Base-by-base conservation (phyloP, 169 alveolate genomes). In the Cryptosporidium canis region DNA sequence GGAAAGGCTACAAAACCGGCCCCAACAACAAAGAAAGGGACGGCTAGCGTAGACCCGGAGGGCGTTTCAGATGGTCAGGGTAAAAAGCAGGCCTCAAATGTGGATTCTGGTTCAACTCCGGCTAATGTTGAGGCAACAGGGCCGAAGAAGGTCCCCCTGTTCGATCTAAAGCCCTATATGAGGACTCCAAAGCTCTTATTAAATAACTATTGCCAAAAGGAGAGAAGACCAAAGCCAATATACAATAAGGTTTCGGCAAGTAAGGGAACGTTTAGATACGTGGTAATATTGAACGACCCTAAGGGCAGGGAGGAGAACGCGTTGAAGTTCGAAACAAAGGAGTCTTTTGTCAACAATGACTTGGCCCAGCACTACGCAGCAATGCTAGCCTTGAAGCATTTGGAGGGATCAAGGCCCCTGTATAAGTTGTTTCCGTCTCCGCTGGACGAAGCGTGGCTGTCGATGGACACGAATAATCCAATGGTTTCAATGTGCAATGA, bases 111-210 rank as follows among this genome's bases (percentile, higher is more conserved):
- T 51, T 51, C 11, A 14, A 16, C 16, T 3, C 35, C 5, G 2
- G 1, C 35, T 21, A 51, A 51, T 1, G 63, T 3, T 3, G 83
- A 41, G 21, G 66, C 6, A 3, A 55, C 9, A 11, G 84, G 29
- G 29, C 41, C 33, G 43, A 71, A 51, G 55, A 71, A 33, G 67
- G 41, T 71, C 39, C 65, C 72, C 1, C 64, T 77, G 0, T 77
- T 77, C 37, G 72, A 58, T 21, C 55, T 77, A 77, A 77, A 77
- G 11, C 87, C 87, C n/a, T 77, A 77, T 63, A 77, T 77, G 87
- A 77, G 72, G n/a, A 77, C 87, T 14, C 87, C 87, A 7, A 77
- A 77, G 27, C 43, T 56, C n/a, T 43, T 77, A 2, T 14, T 77
- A 4, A 65, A 77, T 18, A 77, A 55, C 35, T 77, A 58, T 27